Base-by-base conservation (phyloP, 306 rosid species). In the Morella rubra region DNA sequence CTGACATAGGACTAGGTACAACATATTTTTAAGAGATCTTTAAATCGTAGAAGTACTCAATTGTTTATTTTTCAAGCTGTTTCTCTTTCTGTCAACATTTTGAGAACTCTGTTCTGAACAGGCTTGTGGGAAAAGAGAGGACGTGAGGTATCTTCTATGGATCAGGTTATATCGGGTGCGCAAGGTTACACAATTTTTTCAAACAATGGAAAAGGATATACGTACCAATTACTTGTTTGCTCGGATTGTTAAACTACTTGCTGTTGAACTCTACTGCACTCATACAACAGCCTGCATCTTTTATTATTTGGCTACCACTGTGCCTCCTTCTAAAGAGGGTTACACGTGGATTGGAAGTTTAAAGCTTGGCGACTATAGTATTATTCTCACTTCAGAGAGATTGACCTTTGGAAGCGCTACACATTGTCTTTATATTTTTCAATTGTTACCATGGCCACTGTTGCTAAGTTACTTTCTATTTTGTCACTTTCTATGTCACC, bases 331-430 rank as follows among this genome's bases (percentile, higher is more conserved):
- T 0, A 27, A 85, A 8, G 92, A 90, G 73, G 85, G 83, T 50
- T 83, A 84, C 85, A 90, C 95, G 8, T 90, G 95, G 95, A 90
- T 90, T 50, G 95, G 95, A 67, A 86, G 89, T 80, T 82, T 90
- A 73, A 79, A 77, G 89, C 72, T 88, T 86, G 92, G 92, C 44
- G 90, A 86, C 54, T 86, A 79, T 55, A 68, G 81, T n/a, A n/a
- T 75, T 90, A 87, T 71, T 77, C 89, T 0, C 81, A 90, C 77
- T 90, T 90, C 44, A 74, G 89, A 80, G 83, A 86, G 5, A 78
- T 90, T 37, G 75, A 80, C 68, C 89, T 90, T 11, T 84, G 90
- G 89, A 90, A 85, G 81, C 90, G 92, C 54, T 90, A 90, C 47
- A 27, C 85, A 1, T 88, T 90, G 4, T 90, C 92, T 3, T 88